Conservation (phyloP, 2,329 filamentous ascomycete species). For the Fusarium lateritium region DNA sequence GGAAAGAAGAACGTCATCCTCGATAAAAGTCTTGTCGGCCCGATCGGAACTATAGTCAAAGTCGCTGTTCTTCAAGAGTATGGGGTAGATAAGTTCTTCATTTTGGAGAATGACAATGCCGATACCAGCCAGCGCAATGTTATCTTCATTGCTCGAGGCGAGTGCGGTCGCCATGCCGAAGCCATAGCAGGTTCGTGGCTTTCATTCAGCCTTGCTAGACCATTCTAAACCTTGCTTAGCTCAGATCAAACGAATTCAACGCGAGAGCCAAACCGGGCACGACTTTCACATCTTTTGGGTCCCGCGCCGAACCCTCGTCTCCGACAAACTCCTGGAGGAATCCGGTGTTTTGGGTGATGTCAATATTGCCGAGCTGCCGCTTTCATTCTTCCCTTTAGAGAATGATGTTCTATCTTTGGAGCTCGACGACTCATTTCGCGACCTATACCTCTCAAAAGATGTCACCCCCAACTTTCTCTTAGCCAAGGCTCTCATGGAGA, state of each 20-base stretch:
- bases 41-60: constrained; percentile 92
- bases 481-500: constrained; percentile 92
- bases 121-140: constrained; percentile 96
- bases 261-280: constrained; percentile 90
- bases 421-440: constrained; percentile 86
- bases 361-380: constrained; percentile 86
- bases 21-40: constrained; percentile 90
- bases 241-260: constrained; percentile 91
- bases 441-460: constrained; percentile 92
- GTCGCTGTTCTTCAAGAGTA: constrained; percentile 97
- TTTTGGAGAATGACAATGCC: constrained; percentile 95
- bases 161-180: constrained; percentile 87
- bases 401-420: constrained; percentile 93
- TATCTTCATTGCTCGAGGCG: constrained; percentile 91
- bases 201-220: not conserved
- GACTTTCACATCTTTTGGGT: constrained; percentile 98
- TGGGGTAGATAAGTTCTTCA: constrained; percentile 97
- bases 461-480: constrained; percentile 91
- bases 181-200: constrained; percentile 84
- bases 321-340: constrained; percentile 92
- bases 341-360: constrained; percentile 94
- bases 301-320: constrained; percentile 90
- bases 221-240: constrained; percentile 68
- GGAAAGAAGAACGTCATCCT: constrained; percentile 99
- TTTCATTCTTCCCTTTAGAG: constrained; percentile 93